Conservation (phyloP, 371 early-diverging fungal genomes). For the Apophysomyces ossiformis region DNA sequence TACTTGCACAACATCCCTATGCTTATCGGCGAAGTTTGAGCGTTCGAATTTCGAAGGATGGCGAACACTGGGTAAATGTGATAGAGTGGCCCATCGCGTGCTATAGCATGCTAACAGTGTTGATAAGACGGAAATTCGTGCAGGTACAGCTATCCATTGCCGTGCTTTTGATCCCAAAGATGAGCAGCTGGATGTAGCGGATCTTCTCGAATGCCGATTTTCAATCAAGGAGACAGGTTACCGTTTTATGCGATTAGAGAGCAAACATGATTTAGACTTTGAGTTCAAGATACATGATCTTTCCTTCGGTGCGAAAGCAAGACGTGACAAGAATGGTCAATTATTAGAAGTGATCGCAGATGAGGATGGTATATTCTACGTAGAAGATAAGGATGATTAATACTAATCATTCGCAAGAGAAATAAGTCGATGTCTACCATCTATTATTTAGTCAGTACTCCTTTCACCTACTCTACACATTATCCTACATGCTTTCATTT, state of each 20-base stretch:
- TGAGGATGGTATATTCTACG: constrained; percentile 31
- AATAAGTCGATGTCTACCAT: too few species aligned
- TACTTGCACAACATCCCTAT: constrained; percentile 45
- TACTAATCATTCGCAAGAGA: background rate
- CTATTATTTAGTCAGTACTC: too few species aligned
- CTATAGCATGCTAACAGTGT: background rate
- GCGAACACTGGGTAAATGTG: constrained; percentile 46
- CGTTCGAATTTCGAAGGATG: constrained; percentile 52
- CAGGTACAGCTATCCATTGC: constrained; percentile 22
- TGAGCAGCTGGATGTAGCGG: background rate
- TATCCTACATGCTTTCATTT: too few species aligned
- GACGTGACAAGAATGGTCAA: constrained; percentile 43
- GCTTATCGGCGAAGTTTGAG: constrained; percentile 31
- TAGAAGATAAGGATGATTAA: constrained; percentile 21
- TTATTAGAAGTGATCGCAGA: constrained; percentile 36
- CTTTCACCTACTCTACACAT: too few species aligned
- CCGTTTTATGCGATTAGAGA: constrained; percentile 52
- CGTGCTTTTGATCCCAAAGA: constrained; percentile 16
- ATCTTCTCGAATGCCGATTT: constrained; percentile 42
- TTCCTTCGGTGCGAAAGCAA: constrained; percentile 46
- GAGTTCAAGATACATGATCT: constrained; percentile 47
- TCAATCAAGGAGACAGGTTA: constrained; percentile 48
- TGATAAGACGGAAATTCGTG: constrained; percentile 31
- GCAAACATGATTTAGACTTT: constrained; percentile 40
- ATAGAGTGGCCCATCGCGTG: background rate